phyloP scores from a whole-genome alignment of 129 eudicot species.

The Pulicaria dysenterica region DNA sequence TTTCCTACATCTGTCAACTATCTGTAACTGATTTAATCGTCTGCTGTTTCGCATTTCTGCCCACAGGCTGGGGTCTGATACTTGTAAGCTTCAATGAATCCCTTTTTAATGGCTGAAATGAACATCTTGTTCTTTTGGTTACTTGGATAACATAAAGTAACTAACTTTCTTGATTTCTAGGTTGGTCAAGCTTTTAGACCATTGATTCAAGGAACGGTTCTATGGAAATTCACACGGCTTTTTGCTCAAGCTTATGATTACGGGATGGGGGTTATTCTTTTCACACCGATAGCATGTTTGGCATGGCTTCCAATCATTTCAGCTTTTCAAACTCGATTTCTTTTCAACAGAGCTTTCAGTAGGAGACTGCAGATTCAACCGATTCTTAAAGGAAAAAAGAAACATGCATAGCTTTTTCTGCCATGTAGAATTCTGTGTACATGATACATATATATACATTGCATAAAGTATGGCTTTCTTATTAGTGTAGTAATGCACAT shows the following conservation, averaged over 20 bases:
- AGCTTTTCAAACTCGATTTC: slow-evolving; percentile 83
- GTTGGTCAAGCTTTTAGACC: slow-evolving; percentile 84
- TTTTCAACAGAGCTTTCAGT: slow-evolving; percentile 90
- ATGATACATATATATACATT: slow-evolving; percentile 26
- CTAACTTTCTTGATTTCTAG: slow-evolving; percentile 38
- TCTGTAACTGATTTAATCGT: slow-evolving; percentile 64
- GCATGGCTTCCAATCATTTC: slow-evolving; percentile 97
- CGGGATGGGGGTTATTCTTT: slow-evolving; percentile 81
- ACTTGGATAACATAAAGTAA: slow-evolving; percentile 7
- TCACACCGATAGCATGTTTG: slow-evolving; percentile 70
- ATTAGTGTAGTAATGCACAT: slow-evolving; percentile 34
- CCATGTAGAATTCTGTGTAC: slow-evolving; percentile 22
- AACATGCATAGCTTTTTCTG: slow-evolving; percentile 31
- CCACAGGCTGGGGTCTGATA: slow-evolving; percentile 97
- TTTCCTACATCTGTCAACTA: slow-evolving; percentile 68
- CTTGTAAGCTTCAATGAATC: slow-evolving; percentile 50
- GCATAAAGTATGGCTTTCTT: neutral
- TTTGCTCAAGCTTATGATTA: slow-evolving; percentile 88
- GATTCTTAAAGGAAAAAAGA: slow-evolving; percentile 84
- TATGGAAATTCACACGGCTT: slow-evolving; percentile 75
- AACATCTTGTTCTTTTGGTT: neutral
- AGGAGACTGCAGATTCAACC: slow-evolving; percentile 83
- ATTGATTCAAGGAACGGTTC: slow-evolving; percentile 51
- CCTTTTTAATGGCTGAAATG: neutral
- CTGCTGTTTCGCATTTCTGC: slow-evolving; percentile 88